Evolutionary conservation across 2,329 filamentous ascomycete species (phyloP), one percentile per base, ranked within the genome.

Genomic region (Neopestalotiopsis sp.): DNA sequence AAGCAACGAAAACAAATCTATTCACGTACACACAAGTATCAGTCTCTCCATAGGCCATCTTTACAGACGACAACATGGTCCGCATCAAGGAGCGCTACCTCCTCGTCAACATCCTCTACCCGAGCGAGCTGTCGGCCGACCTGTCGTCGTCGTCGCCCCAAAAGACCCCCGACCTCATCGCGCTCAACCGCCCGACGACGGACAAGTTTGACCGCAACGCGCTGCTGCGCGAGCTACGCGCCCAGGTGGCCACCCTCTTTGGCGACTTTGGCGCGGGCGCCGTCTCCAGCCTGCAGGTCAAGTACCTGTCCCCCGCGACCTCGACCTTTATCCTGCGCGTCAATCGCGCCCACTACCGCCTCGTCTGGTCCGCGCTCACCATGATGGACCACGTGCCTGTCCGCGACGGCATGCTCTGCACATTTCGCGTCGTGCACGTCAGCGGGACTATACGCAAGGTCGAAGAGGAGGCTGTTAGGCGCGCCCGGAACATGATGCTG

Each of bases 81-180:
- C 94, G 96, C 78, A 89, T 98, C 74, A 99, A 99, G 82, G 92
- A 97, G 81, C 91, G 96, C 76, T 99, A 99, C 80, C 88, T 99
- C 20, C 90, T 98, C n/a, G 89, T 98, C 71, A 94, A 97, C 78
- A 94, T 98, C 73, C 86, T 98, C 61, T 98, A 98, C 76, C 94
- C 95, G 0, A 86, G 90, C 6, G 83, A 88, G 13, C 71, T 84
- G 10, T 71, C 76, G 61, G 72, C 74, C 70, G 80, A 79, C 68
- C 5, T 14, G 42, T 34, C 58, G 14, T 10, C 20, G 17, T 9
- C 59, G 28, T n/a, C 59, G 17, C 64, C 77, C 42, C 24, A 28
- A 28, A 79, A 81, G 73, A 74, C 86, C 76, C 80, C 92, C 77
- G 80, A 89, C 83, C 85, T 92, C 69, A 83, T 98, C 34, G 85